phyloP scores from a whole-genome alignment of 2,329 filamentous ascomycete species.

The Grosmannia huntii region DNA sequence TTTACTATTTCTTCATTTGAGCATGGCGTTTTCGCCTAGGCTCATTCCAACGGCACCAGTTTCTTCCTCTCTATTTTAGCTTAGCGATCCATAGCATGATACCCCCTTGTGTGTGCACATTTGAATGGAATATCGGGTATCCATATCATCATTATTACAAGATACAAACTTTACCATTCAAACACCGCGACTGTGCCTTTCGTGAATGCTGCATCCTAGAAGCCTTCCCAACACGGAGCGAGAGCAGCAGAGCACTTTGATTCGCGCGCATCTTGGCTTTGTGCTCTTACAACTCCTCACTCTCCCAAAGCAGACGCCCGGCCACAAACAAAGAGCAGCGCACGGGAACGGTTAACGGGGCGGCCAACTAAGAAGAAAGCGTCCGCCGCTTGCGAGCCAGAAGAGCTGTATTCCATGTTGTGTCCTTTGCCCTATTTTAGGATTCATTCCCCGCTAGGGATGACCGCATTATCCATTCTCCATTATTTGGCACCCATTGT shows the following conservation, averaged over 20 bases:
- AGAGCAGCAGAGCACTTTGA: background rate
- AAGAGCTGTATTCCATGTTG: background rate
- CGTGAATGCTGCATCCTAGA: background rate
- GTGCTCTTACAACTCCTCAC: background rate
- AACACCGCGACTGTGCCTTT: background rate
- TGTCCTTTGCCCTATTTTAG: background rate
- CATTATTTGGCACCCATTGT: background rate
- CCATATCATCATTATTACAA: background rate
- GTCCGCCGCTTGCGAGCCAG: background rate
- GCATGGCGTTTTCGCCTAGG: no score
- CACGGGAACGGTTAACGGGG: background rate
- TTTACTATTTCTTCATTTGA: background rate
- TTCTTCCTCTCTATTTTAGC: no score
- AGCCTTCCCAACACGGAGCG: background rate
- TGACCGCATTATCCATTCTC: background rate
- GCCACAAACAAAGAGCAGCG: background rate
- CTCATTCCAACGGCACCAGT: background rate
- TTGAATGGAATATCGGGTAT: background rate
- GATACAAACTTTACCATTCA: background rate
- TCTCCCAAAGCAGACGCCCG: background rate
- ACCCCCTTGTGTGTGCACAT: background rate
- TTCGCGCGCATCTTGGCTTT: background rate
- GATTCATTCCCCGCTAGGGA: background rate
- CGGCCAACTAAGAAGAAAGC: background rate
- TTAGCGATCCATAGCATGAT: conserved; percentile 1